Conservation (phyloP, 345 rosid species). For the Raphanus raphanistrum region DNA sequence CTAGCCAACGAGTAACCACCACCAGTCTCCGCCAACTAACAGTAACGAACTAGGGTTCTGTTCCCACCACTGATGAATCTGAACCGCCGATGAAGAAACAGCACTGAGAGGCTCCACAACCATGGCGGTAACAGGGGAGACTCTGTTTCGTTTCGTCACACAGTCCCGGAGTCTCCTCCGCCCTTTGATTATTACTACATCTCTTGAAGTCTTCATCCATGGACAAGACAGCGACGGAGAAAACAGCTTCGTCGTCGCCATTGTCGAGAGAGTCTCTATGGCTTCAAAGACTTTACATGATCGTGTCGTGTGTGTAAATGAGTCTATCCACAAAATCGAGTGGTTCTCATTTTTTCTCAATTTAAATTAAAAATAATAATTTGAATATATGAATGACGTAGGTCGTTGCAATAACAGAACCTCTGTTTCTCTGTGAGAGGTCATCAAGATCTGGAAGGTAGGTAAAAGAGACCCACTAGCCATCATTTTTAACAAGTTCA, state of each 20-base stretch:
- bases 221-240: slow-evolving; percentile 36
- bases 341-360: slow-evolving; percentile 29
- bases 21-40: slow-evolving; percentile 53
- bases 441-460: slow-evolving; percentile 20
- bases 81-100: slow-evolving; percentile 38
- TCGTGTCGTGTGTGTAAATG: slow-evolving; percentile 3
- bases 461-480: slow-evolving; percentile 29
- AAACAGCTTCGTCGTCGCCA: slow-evolving; percentile 43
- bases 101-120: slow-evolving; percentile 22
- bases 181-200: slow-evolving; percentile 14
- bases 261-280: slow-evolving; percentile 12
- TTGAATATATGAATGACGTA: slow-evolving; percentile 19
- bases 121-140: slow-evolving; percentile 20
- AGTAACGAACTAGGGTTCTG: slow-evolving; percentile 42
- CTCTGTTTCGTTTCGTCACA: slow-evolving; percentile 15
- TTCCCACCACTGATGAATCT: slow-evolving; percentile 39
- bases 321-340: slow-evolving; percentile 36
- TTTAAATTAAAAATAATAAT: too few relatives aligned
- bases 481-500: slow-evolving; percentile 27
- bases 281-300: slow-evolving; percentile 20
- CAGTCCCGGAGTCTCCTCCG: neutral
- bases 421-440: slow-evolving; percentile 28
- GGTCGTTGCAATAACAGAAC: slow-evolving; percentile 8
- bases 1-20: slow-evolving; percentile 89
- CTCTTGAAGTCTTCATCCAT: slow-evolving; percentile 31